Conservation (phyloP, 805 yeast genomes). For the Yarrowia porcina region DNA sequence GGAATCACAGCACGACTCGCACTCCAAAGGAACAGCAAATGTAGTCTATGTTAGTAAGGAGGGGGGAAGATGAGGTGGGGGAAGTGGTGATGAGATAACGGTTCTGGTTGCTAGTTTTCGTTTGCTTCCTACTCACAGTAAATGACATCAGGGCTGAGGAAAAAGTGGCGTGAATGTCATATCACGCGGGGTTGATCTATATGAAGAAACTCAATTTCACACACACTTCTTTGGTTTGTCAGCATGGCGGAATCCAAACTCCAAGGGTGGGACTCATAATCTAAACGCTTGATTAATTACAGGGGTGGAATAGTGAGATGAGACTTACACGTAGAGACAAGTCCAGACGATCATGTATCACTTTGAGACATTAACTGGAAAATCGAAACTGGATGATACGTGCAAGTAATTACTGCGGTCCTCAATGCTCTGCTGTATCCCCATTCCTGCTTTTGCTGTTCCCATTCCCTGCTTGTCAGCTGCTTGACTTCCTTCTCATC, state of each 20-base stretch:
- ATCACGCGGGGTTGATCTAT: slow-evolving; percentile 11
- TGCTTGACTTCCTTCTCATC: background rate
- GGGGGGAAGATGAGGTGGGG: too few species aligned
- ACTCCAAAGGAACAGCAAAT: slow-evolving; percentile 82
- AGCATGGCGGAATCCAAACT: background rate
- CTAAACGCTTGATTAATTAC: background rate
- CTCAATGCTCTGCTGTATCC: too few species aligned
- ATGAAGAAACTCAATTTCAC: slow-evolving; percentile 12
- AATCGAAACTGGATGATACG: too few species aligned
- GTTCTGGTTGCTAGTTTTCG: slow-evolving; percentile 15
- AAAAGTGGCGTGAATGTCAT: slow-evolving; percentile 5
- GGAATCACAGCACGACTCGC: slow-evolving; percentile 65
- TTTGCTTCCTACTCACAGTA: slow-evolving; percentile 13
- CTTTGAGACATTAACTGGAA: too few species aligned
- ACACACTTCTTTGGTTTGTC: slow-evolving; percentile 5
- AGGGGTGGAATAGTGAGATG: background rate
- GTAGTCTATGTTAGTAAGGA: slow-evolving; percentile 52
- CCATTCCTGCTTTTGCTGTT: too few species aligned
- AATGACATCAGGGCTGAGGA: slow-evolving; percentile 15
- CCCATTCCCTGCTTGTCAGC: too few species aligned
- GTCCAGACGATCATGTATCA: too few species aligned
- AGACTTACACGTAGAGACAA: background rate
- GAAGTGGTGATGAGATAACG: too few species aligned
- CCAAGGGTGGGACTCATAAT: background rate
- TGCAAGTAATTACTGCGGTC: too few species aligned